Evolutionary conservation across 1,139 yeast genomes (phyloP), one percentile per base, ranked within the genome.

Genomic region (Saccharomyces hybrid): DNA sequence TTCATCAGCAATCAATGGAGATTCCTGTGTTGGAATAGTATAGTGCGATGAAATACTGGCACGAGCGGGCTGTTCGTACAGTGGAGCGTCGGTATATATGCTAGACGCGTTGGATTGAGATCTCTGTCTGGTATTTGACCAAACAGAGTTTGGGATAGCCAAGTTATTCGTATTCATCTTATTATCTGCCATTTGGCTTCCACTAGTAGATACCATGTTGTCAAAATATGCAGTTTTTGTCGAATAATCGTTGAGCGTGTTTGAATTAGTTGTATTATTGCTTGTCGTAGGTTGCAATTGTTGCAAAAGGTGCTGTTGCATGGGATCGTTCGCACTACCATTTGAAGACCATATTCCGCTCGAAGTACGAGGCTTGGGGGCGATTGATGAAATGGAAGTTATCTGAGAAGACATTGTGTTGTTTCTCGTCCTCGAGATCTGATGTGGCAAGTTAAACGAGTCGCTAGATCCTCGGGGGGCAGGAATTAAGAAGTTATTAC

Each of bases 1-100:
- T 57, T 83, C 83, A 64, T 85, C 90, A 29, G 62, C 62, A 14
- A 67, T 61, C 71, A 71, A 53, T 76, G 73, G 52, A 72, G 57
- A 2, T 79, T 80, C 54, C 26, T 59, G 57, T 23, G 49, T 14
- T 11, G 54, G 48, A 7, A 52, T 57, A 2, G 68, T 64, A 56
- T 67, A 72, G 9, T 75, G 74, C 46, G 76, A 77, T 1, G 59
- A 26, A 5, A 78, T 75, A 55, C 79, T 68, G 41, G 77, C 76
- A 59, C 79, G 71, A 23, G 48, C 13, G 8, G 32, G 55, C 5
- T 44, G 28, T 20, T 63, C 67, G 49, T 58, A 64, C 16, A 55
- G 52, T 27, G 58, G 62, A 11, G 66, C 65, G 51, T 66, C 70
- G 9, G 62, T 57, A 49, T 65, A 65, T 2, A 64, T 55, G 49